phyloP scores from a whole-genome alignment of 1,284 basidiomycete genomes.

The Trichosporon inkin region DNA sequence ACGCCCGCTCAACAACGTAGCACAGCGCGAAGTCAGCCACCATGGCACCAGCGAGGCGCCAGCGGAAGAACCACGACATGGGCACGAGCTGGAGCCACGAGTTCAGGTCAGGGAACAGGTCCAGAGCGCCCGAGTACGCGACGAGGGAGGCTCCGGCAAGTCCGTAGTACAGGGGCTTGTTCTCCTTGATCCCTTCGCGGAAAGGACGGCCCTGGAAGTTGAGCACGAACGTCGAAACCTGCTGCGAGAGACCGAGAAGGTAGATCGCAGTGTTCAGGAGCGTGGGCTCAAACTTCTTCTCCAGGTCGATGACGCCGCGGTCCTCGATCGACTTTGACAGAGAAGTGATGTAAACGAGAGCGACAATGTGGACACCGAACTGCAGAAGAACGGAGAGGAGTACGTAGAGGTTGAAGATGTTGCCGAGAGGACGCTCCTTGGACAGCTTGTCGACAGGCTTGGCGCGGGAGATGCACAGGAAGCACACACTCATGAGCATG shows the following conservation, averaged over 20 bases:
- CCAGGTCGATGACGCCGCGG: constrained; percentile 76
- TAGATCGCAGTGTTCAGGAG: constrained; percentile 92
- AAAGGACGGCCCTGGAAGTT: constrained; percentile 97
- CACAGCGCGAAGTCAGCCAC: constrained; percentile 82
- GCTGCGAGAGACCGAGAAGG: constrained; percentile 84
- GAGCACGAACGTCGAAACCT: constrained; percentile 93
- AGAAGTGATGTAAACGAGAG: constrained; percentile 84
- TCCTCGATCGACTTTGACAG: constrained; percentile 71
- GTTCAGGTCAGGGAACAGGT: constrained; percentile 92
- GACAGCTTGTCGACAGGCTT: constrained; percentile 93
- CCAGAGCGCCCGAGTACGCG: constrained; percentile 86
- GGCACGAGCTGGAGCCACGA: constrained; percentile 95
- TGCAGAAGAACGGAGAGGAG: constrained; percentile 82
- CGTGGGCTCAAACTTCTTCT: constrained; percentile 89
- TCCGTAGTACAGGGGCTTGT: constrained; percentile 84
- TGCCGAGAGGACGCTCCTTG: constrained; percentile 80
- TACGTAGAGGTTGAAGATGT: constrained; percentile 94
- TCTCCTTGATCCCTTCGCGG: constrained; percentile 91
- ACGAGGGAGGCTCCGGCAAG: constrained; percentile 79
- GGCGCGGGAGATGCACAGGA: constrained; percentile 93
- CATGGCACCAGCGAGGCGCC: constrained; percentile 74
- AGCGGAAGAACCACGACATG: constrained; percentile 80
- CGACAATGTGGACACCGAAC: constrained; percentile 82
- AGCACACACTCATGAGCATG: constrained; percentile 95
- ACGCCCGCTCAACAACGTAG: constrained; percentile 73